These are phyloP conservation scores for Bipolaris gigantea DNA, from an alignment of 2,329 filamentous ascomycete genomes.

Conservation along the genomic window DNA sequence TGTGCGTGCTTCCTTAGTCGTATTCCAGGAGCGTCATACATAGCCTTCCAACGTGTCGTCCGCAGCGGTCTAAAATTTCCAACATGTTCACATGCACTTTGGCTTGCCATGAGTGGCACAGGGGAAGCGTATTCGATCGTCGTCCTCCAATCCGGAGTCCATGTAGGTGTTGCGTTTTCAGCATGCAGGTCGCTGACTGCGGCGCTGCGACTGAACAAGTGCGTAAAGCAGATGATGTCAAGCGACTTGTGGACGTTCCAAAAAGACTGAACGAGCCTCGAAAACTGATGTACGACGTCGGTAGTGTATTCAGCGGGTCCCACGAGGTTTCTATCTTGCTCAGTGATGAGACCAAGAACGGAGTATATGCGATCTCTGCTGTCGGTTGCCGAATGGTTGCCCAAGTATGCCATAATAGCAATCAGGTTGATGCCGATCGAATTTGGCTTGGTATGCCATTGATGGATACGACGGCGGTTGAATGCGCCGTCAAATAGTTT, in stretches of 20 bases:
- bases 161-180: slow-evolving; percentile 24
- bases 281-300: slow-evolving; percentile 11
- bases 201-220: slow-evolving; percentile 32
- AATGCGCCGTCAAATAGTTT: too few relatives aligned
- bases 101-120: slow-evolving; percentile 41
- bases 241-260: slow-evolving; percentile 28
- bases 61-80: slow-evolving; percentile 36
- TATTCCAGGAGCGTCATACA: slow-evolving; percentile 32
- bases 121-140: slow-evolving; percentile 33
- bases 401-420: slow-evolving; percentile 34
- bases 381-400: slow-evolving; percentile 34
- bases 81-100: slow-evolving; percentile 33
- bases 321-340: slow-evolving; percentile 17
- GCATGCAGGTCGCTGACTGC: slow-evolving; percentile 14
- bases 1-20: slow-evolving; percentile 20
- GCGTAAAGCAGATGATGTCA: slow-evolving; percentile 38
- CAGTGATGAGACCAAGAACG: slow-evolving; percentile 32
- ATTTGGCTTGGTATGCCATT: too few relatives aligned
- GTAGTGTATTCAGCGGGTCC: too few relatives aligned
- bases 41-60: slow-evolving; percentile 25
- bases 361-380: slow-evolving; percentile 36
- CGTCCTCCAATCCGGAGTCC: slow-evolving; percentile 36
- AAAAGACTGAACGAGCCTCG: slow-evolving; percentile 34
- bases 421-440: slow-evolving; percentile 12
- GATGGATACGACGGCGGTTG: too few relatives aligned